phyloP scores from a whole-genome alignment of 352 stramenopile genomes.

The Phytopythium helicoides region DNA sequence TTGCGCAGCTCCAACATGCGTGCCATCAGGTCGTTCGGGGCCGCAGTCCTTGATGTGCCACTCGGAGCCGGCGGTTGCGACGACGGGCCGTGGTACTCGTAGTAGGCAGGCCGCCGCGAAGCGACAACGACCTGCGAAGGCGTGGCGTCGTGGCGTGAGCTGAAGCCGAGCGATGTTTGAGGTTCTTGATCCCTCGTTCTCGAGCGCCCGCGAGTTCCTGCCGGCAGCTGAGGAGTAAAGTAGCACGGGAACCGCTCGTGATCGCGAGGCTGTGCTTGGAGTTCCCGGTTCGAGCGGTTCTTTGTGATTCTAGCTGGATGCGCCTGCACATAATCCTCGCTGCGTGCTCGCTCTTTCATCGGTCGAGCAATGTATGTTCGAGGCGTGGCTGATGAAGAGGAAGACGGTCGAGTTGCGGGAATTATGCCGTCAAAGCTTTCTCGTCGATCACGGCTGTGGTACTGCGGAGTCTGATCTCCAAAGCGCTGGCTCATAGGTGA shows the following conservation, averaged over 20 bases:
- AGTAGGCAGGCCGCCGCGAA: too few species aligned
- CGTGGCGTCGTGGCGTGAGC: too few species aligned
- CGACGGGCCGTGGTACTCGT: too few species aligned
- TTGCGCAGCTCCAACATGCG: conserved; percentile 25
- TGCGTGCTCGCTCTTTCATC: conserved; percentile 1
- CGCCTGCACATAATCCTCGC: neutral
- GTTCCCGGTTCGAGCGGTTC: neutral
- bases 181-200: too few species aligned
- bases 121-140: too few species aligned
- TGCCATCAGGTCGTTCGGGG: conserved; percentile 12
- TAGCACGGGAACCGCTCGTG: neutral
- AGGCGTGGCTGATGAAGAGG: neutral
- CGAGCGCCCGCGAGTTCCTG: too few species aligned
- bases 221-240: too few species aligned
- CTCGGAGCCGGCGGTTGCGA: neutral
- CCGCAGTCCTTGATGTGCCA: conserved; percentile 1
- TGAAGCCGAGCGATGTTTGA: too few species aligned
- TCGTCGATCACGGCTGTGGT: neutral
- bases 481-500: neutral
- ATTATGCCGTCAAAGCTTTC: conserved; percentile 3
- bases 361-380: neutral
- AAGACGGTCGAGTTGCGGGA: neutral
- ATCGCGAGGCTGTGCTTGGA: neutral
- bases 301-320: neutral
- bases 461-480: neutral